Percentiles rank a stretch among this genome's conserved stretches.
Conservation (phyloP, 2,329 filamentous ascomycete genomes). For the Chrysosphaeria jannelii region DNA sequence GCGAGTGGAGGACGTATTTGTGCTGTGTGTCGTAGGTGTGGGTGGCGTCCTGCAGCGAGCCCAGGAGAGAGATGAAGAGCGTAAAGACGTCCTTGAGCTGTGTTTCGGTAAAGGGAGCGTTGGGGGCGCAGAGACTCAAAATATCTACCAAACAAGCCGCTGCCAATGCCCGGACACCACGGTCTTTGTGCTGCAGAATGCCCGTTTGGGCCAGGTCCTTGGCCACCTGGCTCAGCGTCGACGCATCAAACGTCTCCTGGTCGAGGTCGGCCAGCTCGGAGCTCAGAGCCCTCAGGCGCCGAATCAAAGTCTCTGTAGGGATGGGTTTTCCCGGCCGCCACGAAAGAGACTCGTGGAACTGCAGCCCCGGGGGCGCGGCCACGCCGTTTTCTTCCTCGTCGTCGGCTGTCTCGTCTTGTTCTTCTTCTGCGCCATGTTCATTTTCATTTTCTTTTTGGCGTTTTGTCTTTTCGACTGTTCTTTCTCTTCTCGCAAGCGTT, state of each 20-base stretch:
- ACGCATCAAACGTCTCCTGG: conserved; percentile 56
- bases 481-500: background rate
- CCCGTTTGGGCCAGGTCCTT: conserved; percentile 61
- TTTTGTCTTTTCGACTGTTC: too few relatives aligned
- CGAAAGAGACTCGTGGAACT: conserved; percentile 63
- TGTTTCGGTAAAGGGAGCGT: conserved; percentile 72
- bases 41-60: conserved; percentile 56
- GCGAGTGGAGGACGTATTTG: conserved; percentile 63
- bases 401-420: conserved; percentile 1
- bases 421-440: conserved; percentile 1
- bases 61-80: conserved; percentile 61
- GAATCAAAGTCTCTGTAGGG: conserved; percentile 49
- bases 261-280: conserved; percentile 65
- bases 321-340: conserved; percentile 86
- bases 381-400: conserved; percentile 6
- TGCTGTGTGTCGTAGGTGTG: conserved; percentile 85
- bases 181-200: conserved; percentile 71
- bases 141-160: conserved; percentile 82
- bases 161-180: conserved; percentile 68
- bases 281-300: conserved; percentile 49
- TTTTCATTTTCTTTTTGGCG: conserved; percentile 1
- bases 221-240: conserved; percentile 60
- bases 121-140: conserved; percentile 68
- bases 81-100: conserved; percentile 94
- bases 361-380: conserved; percentile 22